Conservation (phyloP, 2,329 filamentous ascomycete species). For the Diaporthe aspalathi region DNA sequence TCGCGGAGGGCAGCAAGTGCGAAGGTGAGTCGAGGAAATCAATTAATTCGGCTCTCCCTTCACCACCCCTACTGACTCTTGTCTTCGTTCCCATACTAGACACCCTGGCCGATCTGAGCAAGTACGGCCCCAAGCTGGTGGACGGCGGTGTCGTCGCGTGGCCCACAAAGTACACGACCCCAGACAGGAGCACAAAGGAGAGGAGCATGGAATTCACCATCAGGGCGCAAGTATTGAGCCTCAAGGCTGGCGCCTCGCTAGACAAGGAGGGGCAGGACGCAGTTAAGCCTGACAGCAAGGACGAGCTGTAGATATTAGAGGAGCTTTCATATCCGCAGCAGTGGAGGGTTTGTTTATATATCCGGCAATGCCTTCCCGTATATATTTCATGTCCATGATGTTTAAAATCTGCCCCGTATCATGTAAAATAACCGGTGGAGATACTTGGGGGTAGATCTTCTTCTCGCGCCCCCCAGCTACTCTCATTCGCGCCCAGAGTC, state of each 20-base stretch:
- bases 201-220: slow-evolving; percentile 52
- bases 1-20: slow-evolving; percentile 56
- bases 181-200: slow-evolving; percentile 41
- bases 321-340: neutral
- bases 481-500: slow-evolving; percentile 61
- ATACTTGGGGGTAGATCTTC: slow-evolving; percentile 64
- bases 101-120: slow-evolving; percentile 44
- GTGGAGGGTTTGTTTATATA: neutral
- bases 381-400: neutral
- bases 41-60: too few species aligned
- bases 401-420: neutral
- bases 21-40: slow-evolving; percentile 47
- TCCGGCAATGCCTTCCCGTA: neutral
- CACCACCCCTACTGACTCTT: neutral
- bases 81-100: slow-evolving; percentile 43
- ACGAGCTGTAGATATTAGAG: slow-evolving; percentile 33
- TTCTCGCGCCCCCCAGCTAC: slow-evolving; percentile 62
- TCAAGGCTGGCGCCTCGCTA: slow-evolving; percentile 40
- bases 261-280: slow-evolving; percentile 19
- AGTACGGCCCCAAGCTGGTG: slow-evolving; percentile 43
- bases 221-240: slow-evolving; percentile 49
- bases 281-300: slow-evolving; percentile 31
- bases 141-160: slow-evolving; percentile 48
- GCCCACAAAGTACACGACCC: slow-evolving; percentile 47
- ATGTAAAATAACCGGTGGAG: slow-evolving; percentile 34